Percentiles rank a stretch among this genome's conserved stretches.
Evolutionary conservation across 2,329 filamentous ascomycete genomes (phyloP).

Genomic region (Stemphylium vesicarium): DNA sequence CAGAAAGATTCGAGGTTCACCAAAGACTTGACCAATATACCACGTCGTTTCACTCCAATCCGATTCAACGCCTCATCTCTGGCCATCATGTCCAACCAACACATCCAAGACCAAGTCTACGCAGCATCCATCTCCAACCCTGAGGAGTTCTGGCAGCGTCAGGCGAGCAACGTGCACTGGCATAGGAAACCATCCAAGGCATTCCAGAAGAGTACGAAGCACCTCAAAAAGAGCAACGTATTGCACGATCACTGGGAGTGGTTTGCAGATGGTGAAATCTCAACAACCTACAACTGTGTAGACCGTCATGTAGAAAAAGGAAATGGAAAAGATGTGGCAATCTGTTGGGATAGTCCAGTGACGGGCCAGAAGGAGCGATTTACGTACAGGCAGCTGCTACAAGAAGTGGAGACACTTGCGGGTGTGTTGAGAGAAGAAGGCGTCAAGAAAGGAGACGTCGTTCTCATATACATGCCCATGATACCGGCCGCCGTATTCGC

Average conservation of each 20-base stretch:
- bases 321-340: constrained; percentile 74
- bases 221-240: constrained; percentile 63
- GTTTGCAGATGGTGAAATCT: constrained; percentile 89
- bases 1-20: no score
- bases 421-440: constrained; percentile 83
- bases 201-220: constrained; percentile 67
- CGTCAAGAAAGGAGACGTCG: constrained; percentile 81
- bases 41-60: no score
- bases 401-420: constrained; percentile 81
- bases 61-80: neutral
- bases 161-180: constrained; percentile 80
- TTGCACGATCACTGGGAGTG: constrained; percentile 82
- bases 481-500: constrained; percentile 87
- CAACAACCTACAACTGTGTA: constrained; percentile 89
- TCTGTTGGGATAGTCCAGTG: constrained; percentile 89
- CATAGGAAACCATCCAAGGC: constrained; percentile 73
- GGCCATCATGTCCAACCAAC: constrained; percentile 12
- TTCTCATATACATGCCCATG: constrained; percentile 97
- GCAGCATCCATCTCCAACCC: constrained; percentile 69
- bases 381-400: constrained; percentile 76
- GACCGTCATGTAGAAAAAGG: constrained; percentile 83
- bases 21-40: neutral
- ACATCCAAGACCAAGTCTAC: constrained; percentile 59
- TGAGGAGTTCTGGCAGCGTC: constrained; percentile 74
- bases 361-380: constrained; percentile 73